Evolutionary conservation across 495 filamentous ascomycete species (phyloP), one percentile per base, ranked within the genome.

Genomic region (Collariella sp.): DNA sequence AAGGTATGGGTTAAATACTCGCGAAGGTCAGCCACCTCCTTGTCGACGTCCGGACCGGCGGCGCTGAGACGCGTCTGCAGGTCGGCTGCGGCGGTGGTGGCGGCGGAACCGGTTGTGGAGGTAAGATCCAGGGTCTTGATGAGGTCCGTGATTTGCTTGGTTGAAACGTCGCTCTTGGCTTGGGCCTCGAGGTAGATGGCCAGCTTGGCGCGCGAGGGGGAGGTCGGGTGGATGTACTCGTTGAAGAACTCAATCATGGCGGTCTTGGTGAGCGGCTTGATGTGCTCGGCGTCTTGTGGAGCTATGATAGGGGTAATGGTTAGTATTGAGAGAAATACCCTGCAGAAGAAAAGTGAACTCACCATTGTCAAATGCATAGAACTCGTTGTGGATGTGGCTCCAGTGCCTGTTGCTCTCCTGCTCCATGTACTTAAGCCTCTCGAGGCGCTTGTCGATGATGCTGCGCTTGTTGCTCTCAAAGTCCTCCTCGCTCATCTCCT

Each of bases 391-490:
- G 63, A 97, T 87, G 56, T 94, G 86, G 29, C 70, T 78, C 91
- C 89, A 95, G 65, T 91, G 86, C 18, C 88, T 80, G 46, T 72
- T 75, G 22, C 82, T 88, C 71, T 99, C 93, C 48, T 91, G 89
- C 45, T 80, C 76, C 56, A 99, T 72, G 62, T 94, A 95, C 78
- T 96, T 97, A 61, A 94, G 71, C 69, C 91, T 94, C 72, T 99
- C 94, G 23, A 94, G 74, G 15, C 88, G 74, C 75, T 88, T 91
- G 57, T 86, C 89, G 63, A 96, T 85, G 40, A 96, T 73, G 63
- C 89, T 94, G 41, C 87, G 80, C 72, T 95, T 95, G 70, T 96
- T 88, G 29, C 79, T 83, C 64, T 95, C 88, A 60, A 99, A 97
- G 16, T 95, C 89, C 3, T 84, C 77, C 20, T 89, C 82, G 18